Percentiles rank a stretch among this genome's conserved stretches.
Evolutionary conservation across 805 yeast genomes (phyloP).

Genomic region (Cyberlindnera mycetangii): DNA sequence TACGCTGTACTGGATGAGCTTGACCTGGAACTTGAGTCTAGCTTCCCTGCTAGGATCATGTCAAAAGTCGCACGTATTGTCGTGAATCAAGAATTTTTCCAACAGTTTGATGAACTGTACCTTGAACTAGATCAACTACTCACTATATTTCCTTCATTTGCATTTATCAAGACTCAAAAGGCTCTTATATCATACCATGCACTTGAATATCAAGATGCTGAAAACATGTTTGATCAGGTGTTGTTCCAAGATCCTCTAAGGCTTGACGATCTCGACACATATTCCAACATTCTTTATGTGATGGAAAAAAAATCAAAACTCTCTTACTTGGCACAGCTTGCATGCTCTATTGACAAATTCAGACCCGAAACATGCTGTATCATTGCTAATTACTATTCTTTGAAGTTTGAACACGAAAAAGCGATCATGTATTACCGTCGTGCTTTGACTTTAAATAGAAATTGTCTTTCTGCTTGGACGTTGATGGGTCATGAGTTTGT

Average conservation of each 20-base stretch:
- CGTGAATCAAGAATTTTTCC: constrained; percentile 68
- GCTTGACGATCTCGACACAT: constrained; percentile 86
- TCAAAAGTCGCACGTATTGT: constrained; percentile 21
- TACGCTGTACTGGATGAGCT: constrained; percentile 26
- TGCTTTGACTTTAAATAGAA: constrained; percentile 77
- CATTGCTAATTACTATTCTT: constrained; percentile 87
- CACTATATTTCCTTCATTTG: constrained; percentile 65
- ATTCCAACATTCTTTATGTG: constrained; percentile 92
- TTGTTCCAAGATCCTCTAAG: constrained; percentile 75
- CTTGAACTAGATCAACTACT: constrained; percentile 48
- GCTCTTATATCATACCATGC: constrained; percentile 81
- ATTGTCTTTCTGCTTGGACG: constrained; percentile 92
- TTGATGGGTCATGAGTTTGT: constrained; percentile 98
- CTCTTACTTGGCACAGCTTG: constrained; percentile 82
- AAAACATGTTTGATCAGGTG: constrained; percentile 71
- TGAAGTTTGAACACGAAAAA: constrained; percentile 90
- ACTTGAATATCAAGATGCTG: constrained; percentile 82
- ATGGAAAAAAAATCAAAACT: constrained; percentile 86
- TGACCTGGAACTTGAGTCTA: constrained; percentile 17
- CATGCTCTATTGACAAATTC: constrained; percentile 77
- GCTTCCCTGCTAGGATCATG: constrained; percentile 14
- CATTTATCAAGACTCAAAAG: constrained; percentile 73
- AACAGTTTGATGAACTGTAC: constrained; percentile 52
- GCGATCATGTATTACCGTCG: constrained; percentile 91
- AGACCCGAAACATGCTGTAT: constrained; percentile 95